A percentile compares a stretch with the other conserved stretches of the same genome.
phyloP scores from a whole-genome alignment of 352 stramenopile genomes.

The Ochromonadaceae sp. region DNA sequence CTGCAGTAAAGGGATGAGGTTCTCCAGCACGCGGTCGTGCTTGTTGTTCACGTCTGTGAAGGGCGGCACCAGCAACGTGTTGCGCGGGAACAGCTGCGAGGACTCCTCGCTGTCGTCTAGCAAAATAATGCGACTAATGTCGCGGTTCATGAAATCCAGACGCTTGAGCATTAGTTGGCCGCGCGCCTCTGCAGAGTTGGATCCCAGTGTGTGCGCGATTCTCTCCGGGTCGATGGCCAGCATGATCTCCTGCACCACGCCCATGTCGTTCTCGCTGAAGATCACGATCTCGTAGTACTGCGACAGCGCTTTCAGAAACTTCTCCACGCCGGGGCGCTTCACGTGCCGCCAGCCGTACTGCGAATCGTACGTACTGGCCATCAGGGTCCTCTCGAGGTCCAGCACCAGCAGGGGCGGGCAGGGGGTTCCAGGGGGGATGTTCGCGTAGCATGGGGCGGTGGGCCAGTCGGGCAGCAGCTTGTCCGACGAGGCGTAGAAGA shows the following conservation, averaged over 20 bases:
- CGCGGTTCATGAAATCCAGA: conserved; percentile 18
- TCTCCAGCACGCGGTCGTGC: not conserved
- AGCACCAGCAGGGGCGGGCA: conserved; percentile 56
- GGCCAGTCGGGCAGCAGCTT: conserved; percentile 65
- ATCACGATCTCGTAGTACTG: conserved; percentile 77
- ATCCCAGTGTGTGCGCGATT: conserved; percentile 5
- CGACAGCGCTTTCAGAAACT: conserved; percentile 55
- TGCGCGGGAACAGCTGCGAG: conserved; percentile 2
- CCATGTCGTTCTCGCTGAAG: conserved; percentile 34
- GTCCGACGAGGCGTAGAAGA: conserved; percentile 45
- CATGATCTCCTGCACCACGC: not conserved
- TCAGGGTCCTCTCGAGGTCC: conserved; percentile 64
- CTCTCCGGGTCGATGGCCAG: conserved; percentile 4
- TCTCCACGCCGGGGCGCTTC: conserved; percentile 57
- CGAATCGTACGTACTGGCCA: conserved; percentile 52
- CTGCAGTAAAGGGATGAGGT: conserved; percentile 15
- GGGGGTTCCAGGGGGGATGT: conserved; percentile 53
- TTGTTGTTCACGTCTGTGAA: conserved; percentile 5
- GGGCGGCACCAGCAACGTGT: not conserved
- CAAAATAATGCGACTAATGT: conserved; percentile 11
- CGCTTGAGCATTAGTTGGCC: conserved; percentile 6
- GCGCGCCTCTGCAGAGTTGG: not conserved
- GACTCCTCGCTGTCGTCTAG: conserved; percentile 10
- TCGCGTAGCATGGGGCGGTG: conserved; percentile 30
- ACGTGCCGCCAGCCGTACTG: conserved; percentile 46